These are phyloP conservation scores for Aspergillus fumigatiaffinis DNA, from an alignment of 2,329 filamentous ascomycete species.

Conservation along the genomic window DNA sequence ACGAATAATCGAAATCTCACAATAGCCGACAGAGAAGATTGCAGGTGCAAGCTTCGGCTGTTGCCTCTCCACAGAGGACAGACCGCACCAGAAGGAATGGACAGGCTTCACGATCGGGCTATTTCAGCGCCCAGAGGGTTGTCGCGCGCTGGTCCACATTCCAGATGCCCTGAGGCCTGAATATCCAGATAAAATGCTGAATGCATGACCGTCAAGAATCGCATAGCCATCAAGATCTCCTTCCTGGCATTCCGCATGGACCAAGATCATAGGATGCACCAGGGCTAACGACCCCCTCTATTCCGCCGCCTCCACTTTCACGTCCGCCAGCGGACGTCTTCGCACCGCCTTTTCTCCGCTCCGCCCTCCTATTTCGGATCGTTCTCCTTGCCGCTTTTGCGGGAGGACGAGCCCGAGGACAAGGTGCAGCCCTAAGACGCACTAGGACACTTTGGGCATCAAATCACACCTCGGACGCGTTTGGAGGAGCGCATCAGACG, in stretches of 20 bases:
- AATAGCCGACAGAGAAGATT: neutral
- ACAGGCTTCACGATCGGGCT: neutral
- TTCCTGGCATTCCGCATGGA: neutral
- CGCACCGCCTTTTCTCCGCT: constrained; percentile 24
- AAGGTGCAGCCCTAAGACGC: neutral
- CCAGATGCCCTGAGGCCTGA: neutral
- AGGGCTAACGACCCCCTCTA: neutral
- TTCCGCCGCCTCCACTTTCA: constrained; percentile 11
- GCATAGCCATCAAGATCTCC: neutral
- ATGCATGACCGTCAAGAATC: neutral
- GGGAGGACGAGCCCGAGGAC: neutral
- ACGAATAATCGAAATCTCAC: neutral
- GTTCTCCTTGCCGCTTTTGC: constrained; percentile 28
- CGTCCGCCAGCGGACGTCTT: constrained; percentile 12
- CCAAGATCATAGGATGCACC: neutral
- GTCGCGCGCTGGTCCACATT: neutral
- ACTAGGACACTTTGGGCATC: neutral
- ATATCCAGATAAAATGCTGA: neutral
- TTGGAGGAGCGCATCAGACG: neutral
- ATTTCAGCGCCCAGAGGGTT: neutral
- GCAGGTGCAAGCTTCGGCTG: neutral
- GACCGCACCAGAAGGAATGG: neutral
- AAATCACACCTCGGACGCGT: neutral
- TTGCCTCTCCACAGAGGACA: neutral
- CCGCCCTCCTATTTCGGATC: constrained; percentile 25